Conservation (phyloP, 2,329 filamentous ascomycete genomes). For the Penicillium sumatraense region DNA sequence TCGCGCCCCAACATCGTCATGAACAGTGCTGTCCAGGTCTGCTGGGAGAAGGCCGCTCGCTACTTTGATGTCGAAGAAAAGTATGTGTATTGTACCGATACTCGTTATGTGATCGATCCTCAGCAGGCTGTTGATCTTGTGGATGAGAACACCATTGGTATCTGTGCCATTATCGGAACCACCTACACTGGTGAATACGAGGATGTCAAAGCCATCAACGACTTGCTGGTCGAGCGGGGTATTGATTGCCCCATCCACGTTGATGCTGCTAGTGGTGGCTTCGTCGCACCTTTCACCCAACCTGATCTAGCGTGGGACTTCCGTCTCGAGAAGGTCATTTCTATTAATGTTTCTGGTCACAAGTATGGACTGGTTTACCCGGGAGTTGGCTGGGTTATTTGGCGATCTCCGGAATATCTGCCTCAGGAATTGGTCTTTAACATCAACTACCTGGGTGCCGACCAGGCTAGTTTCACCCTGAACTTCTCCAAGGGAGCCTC, state of each 20-base stretch:
- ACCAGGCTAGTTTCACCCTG: constrained; percentile 93
- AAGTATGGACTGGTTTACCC: constrained; percentile 84
- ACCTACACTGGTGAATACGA: constrained; percentile 97
- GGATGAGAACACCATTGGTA: constrained; percentile 81
- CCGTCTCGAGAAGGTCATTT: constrained; percentile 82
- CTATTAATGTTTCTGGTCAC: constrained; percentile 93
- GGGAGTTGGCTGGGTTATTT: constrained; percentile 92
- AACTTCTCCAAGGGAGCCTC: constrained; percentile 97
- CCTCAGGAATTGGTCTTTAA: constrained; percentile 96
- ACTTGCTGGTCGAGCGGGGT: constrained; percentile 74
- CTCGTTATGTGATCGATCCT: constrained; percentile 68
- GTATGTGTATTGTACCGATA: constrained; percentile 67
- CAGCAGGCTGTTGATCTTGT: constrained; percentile 64
- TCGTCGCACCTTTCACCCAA: constrained; percentile 88
- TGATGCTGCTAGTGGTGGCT: constrained; percentile 88
- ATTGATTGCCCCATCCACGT: constrained; percentile 90
- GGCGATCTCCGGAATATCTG: constrained; percentile 80
- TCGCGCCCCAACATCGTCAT: constrained; percentile 91
- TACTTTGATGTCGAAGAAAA: constrained; percentile 95
- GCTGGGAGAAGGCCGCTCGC: constrained; percentile 90
- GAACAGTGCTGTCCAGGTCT: constrained; percentile 94
- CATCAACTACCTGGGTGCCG: constrained; percentile 97
- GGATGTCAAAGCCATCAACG: constrained; percentile 89
- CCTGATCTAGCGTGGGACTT: constrained; percentile 91
- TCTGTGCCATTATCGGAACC: constrained; percentile 86